These are phyloP conservation scores for Lecanicillium sp. DNA, from an alignment of 2,329 filamentous ascomycete species.

Conservation along the genomic window DNA sequence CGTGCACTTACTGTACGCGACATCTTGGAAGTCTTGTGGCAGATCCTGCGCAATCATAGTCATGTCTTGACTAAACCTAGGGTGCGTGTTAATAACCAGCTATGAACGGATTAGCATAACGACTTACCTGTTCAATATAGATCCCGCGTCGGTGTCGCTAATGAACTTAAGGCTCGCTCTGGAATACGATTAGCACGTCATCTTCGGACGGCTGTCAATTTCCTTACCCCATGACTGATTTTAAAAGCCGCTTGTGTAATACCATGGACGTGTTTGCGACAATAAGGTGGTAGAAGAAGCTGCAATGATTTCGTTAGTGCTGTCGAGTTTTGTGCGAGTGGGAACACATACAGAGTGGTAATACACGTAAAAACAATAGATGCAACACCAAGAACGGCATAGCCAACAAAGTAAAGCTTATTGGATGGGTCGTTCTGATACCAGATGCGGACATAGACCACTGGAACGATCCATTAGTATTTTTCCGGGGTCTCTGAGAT, in stretches of 20 bases:
- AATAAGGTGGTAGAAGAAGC: constrained; percentile 2
- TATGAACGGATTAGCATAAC: no score
- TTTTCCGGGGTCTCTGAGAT: no score
- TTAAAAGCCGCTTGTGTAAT: background rate
- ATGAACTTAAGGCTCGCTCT: background rate
- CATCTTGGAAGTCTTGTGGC: background rate
- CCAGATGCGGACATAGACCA: constrained; percentile 4
- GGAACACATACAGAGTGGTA: constrained; percentile 1
- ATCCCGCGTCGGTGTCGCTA: background rate
- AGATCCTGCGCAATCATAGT: background rate
- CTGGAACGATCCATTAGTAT: background rate
- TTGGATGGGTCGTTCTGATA: background rate
- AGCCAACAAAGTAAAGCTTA: background rate
- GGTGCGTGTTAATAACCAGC: no score
- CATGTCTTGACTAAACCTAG: constrained; percentile 1
- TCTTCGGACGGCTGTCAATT: no score
- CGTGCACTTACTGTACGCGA: constrained; percentile 1
- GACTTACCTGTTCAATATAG: constrained; percentile 1
- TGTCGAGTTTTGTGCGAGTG: no score
- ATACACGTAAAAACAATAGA: background rate
- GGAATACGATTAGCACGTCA: background rate
- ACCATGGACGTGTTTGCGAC: background rate
- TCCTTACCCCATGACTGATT: background rate
- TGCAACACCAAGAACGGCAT: background rate
- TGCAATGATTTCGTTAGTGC: no score